Evolutionary conservation across 192 early-diverging fungal genomes (phyloP), one percentile per base, ranked within the genome.

Genomic region (Coemansia sp.): DNA sequence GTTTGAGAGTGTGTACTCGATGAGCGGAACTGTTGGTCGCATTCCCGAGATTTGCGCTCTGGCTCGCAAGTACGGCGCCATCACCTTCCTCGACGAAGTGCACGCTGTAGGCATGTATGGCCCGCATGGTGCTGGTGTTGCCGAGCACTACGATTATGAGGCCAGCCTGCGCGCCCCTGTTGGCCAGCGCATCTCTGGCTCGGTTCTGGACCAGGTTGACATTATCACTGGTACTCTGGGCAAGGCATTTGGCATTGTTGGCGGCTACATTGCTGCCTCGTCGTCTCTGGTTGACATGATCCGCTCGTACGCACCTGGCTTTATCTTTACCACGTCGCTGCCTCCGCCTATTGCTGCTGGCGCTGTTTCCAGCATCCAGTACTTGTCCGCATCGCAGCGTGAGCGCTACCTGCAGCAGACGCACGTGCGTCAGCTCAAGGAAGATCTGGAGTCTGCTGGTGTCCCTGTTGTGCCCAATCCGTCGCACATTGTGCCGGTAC

Each of bases 81-180:
- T 98, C 64, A 98, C 95, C 23, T 98, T 95, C 84, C 78, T 96
- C 44, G 95, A 98, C 67, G 94, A 98, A 74, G 95, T 98, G 28
- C 95, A 98, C 64, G 94, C 95, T n/a, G 95, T 98, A n/a, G 95
- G 95, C 61, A 96, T 98, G 94, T 98, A 98, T 71, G 95, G 95
- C 8, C 84, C 88, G 15, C 88, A 89, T 58, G 95, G 94, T 59
- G 94, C 89, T 25, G 95, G 95, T 62, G 94, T 98, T 23, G 94
- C 95, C 44, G 94, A 96, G 79, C 92, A 98, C 81, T 84, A 94
- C 57, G 91, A 96, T 71, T 91, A 86, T 76, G 83, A 85, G n/a
- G 78, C 85, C 51, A 90, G 88, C 66, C 72, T 85, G 40, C 57
- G 54, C 38, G 70, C 85, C 17, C 67, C 72, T 20, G 54, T 50